Base-by-base conservation (phyloP, 2,329 filamentous ascomycete genomes). In the Alternaria hordeiaustralica region DNA sequence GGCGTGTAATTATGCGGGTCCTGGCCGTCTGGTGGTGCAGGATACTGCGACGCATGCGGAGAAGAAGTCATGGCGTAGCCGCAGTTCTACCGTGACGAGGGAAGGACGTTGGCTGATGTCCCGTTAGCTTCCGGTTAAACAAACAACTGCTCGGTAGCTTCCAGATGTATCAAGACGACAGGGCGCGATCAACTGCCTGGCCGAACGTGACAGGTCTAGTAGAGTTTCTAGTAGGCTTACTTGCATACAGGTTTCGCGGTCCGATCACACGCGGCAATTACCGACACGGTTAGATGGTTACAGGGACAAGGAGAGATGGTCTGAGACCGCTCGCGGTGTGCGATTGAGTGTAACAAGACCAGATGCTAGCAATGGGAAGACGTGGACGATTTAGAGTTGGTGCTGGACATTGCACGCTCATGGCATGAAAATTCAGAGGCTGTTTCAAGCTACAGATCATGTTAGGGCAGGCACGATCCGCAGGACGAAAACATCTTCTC, bases 1-100 rank as follows among this genome's bases (percentile, higher is more conserved):
- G 73, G 74, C 64, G 76, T 67, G 65, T 78, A 79, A 58, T 55
- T 41, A 55, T 79, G 77, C 49, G 72, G 61, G 46, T 76, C 75
- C 47, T 67, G 59, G 44, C 50, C 57, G 55, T 64, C 58, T 20
- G 58, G 68, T 45, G 62, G 64, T 45, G 67, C 66, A 47, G 69
- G 63, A 50, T 72, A 72, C 26, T 70, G 64, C 50, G 68, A 70
- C 64, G 61, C 51, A 26, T 55, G 51, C 55, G 60, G 65, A 36
- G 60, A 64, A 47, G 58, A 58, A 20, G 57, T 65, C 61, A 62
- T 67, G 62, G 53, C 55, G 43, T 46, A 54, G 47, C 65, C 65
- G 65, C 56, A 58, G 57, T 63, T 72, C 53, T 68, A 45, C 67
- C 68, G 68, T 53, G 54, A 61, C 64, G 53, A 59, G 44, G 58